phyloP scores from a whole-genome alignment of 1,284 basidiomycete genomes.

The Rhodofomes roseus region DNA sequence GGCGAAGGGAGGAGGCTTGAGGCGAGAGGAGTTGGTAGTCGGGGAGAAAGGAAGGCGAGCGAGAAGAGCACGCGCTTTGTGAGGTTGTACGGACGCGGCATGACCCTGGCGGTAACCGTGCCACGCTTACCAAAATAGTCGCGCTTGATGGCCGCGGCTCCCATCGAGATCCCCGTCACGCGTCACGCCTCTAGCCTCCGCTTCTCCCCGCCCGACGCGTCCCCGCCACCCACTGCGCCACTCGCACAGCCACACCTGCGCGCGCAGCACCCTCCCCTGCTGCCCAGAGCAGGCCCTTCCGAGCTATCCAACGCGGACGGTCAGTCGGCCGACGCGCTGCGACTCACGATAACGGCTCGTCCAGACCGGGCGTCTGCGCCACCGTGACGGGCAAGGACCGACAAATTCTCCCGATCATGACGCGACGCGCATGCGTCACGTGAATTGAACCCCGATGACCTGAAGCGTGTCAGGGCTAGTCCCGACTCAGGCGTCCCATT shows the following conservation, averaged over 20 bases:
- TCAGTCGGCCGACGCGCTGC: background rate
- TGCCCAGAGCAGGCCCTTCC: background rate
- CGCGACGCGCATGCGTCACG: slow-evolving; percentile 5
- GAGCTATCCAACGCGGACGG: background rate
- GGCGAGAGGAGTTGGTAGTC: slow-evolving; percentile 27
- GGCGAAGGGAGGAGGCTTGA: slow-evolving; percentile 22
- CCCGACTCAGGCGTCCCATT: background rate
- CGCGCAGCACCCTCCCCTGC: background rate
- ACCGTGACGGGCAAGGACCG: slow-evolving; percentile 6
- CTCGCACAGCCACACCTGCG: background rate
- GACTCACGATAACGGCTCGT: slow-evolving; percentile 6
- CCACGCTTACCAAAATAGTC: slow-evolving; percentile 32
- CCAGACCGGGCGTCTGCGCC: slow-evolving; percentile 4
- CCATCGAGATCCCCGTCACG: slow-evolving; percentile 28
- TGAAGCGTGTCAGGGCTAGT: slow-evolving; percentile 1
- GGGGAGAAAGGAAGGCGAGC: slow-evolving; percentile 32
- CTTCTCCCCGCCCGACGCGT: slow-evolving; percentile 5
- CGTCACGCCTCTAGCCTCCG: slow-evolving; percentile 22
- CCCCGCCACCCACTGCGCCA: background rate
- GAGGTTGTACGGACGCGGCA: slow-evolving; percentile 20
- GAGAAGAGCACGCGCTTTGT: slow-evolving; percentile 30
- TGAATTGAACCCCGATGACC: background rate
- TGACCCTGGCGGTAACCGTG: slow-evolving; percentile 28
- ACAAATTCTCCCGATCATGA: slow-evolving; percentile 8
- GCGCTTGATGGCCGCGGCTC: slow-evolving; percentile 33